Evolutionary conservation across 2,329 filamentous ascomycete genomes (phyloP).

Genomic region (Colletotrichum melonis): DNA sequence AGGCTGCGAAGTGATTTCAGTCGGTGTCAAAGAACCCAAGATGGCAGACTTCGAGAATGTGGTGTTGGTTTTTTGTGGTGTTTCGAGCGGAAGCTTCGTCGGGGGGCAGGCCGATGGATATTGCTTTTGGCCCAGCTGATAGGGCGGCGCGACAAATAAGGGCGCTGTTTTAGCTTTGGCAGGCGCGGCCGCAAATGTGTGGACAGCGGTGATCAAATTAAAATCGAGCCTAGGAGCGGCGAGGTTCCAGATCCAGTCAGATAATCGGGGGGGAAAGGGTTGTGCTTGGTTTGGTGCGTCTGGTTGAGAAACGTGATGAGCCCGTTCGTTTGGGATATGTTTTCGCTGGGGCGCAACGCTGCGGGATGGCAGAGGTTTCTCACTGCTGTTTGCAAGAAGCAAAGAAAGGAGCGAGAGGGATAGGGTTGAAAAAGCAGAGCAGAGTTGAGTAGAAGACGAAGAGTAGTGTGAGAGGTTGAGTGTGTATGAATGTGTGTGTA

Average conservation of each 20-base stretch:
- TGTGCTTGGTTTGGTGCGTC: constrained; percentile 1
- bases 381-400: background rate
- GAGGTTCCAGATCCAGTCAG: constrained; percentile 33
- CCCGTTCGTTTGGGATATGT: background rate
- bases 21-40: constrained; percentile 17
- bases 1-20: background rate
- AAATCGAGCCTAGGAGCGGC: constrained; percentile 31
- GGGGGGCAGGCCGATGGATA: constrained; percentile 22
- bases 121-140: constrained; percentile 27
- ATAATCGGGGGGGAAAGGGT: background rate
- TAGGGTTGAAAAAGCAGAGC: constrained; percentile 19
- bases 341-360: background rate
- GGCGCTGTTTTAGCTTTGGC: constrained; percentile 33
- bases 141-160: constrained; percentile 27
- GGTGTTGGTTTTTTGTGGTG: constrained; percentile 31
- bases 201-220: constrained; percentile 33
- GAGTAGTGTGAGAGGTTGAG: background rate
- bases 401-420: constrained; percentile 10
- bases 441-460: background rate
- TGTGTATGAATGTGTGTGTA: background rate
- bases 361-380: background rate
- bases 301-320: background rate
- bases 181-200: constrained; percentile 34
- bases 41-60: constrained; percentile 34
- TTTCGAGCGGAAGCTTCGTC: constrained; percentile 34